phyloP scores from a whole-genome alignment of 306 rosid genomes.

The Clitoria ternatea region DNA sequence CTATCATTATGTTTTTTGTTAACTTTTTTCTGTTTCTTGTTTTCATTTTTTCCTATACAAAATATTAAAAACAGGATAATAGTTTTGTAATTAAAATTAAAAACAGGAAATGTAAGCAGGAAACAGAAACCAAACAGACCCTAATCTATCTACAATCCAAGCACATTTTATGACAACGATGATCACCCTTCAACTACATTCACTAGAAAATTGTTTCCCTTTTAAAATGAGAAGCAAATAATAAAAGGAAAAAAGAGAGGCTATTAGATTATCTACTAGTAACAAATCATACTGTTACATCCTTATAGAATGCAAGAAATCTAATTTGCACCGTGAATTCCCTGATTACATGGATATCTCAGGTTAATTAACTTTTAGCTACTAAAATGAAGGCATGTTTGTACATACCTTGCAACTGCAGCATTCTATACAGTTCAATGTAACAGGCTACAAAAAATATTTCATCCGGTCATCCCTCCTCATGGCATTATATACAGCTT shows the following conservation, averaged over 20 bases:
- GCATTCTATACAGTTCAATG: slow-evolving; percentile 27
- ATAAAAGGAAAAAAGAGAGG: neutral
- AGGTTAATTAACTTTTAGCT: slow-evolving; percentile 2
- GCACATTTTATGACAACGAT: neutral
- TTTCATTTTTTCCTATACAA: too few species aligned
- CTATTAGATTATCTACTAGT: neutral
- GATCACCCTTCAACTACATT: neutral
- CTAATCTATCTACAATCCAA: neutral
- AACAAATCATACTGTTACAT: slow-evolving; percentile 14
- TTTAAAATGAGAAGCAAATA: neutral
- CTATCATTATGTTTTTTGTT: too few species aligned
- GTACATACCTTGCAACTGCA: slow-evolving; percentile 4
- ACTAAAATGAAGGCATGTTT: neutral
- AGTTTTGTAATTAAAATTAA: too few species aligned
- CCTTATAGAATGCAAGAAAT: slow-evolving; percentile 8
- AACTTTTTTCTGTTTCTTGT: too few species aligned
- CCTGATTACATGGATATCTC: neutral
- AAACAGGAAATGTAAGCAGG: too few species aligned
- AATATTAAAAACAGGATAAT: too few species aligned
- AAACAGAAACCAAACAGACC: too few species aligned
- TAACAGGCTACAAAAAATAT: slow-evolving; percentile 56
- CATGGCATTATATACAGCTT: slow-evolving; percentile 92
- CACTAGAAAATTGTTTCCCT: neutral
- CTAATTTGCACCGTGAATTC: slow-evolving; percentile 15
- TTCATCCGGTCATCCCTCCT: slow-evolving; percentile 82